These are phyloP conservation scores for Trebouxiophyceae sp. DNA, from an alignment of 163 green algal species.

Conservation along the genomic window DNA sequence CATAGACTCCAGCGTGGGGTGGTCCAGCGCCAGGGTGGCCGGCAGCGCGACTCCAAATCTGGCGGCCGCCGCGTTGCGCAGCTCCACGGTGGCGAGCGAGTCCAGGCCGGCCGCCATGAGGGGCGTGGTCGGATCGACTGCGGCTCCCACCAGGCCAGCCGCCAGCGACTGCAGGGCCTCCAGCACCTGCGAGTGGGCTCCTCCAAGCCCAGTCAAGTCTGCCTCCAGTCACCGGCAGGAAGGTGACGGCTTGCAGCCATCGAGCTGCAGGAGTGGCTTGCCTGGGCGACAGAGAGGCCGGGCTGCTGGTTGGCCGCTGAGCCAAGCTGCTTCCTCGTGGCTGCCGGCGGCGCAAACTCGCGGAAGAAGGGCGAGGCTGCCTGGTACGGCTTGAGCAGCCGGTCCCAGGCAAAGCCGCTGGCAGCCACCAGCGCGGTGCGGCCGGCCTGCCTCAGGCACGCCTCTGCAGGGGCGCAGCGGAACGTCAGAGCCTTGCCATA, in stretches of 20 bases:
- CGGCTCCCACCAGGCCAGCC: slow-evolving; percentile 1
- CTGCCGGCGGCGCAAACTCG: slow-evolving; percentile 1
- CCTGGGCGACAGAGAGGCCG: no score
- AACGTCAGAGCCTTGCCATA: no score
- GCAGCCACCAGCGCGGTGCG: slow-evolving; percentile 11
- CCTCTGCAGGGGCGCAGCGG: no score
- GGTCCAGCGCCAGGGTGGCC: slow-evolving; percentile 42
- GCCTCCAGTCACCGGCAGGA: neutral
- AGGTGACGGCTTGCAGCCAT: no score
- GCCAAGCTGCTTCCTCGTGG: no score
- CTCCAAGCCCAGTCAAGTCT: neutral
- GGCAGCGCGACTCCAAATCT: slow-evolving; percentile 32
- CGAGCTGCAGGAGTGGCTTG: no score
- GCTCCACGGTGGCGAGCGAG: slow-evolving; percentile 60
- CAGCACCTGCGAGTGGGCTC: slow-evolving; percentile 1
- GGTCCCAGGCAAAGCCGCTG: slow-evolving; percentile 4
- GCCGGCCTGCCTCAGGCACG: no score
- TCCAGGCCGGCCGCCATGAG: slow-evolving; percentile 36
- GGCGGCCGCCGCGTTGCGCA: slow-evolving; percentile 36
- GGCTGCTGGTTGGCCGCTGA: no score
- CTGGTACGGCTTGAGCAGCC: slow-evolving; percentile 15
- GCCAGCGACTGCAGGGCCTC: neutral
- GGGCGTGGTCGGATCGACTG: slow-evolving; percentile 1
- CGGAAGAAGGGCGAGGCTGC: slow-evolving; percentile 4
- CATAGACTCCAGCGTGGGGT: slow-evolving; percentile 24